phyloP scores from a whole-genome alignment of 768 basidiomycete species.

The Mycena galopus region DNA sequence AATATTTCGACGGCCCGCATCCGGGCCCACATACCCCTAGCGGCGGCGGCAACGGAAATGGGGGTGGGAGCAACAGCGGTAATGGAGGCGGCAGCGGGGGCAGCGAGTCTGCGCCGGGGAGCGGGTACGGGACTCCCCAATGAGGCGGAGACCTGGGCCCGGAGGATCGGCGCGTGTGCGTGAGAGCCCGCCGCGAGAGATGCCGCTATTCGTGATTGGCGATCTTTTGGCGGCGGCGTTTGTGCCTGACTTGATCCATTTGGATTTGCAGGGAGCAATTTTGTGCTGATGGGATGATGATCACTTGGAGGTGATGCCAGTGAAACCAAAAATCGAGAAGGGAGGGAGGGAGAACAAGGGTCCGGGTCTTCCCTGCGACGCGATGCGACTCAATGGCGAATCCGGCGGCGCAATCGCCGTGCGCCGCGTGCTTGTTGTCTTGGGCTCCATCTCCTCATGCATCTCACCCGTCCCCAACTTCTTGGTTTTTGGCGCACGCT shows the following conservation, averaged over 20 bases:
- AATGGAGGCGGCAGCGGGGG: not conserved
- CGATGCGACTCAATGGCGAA: no score
- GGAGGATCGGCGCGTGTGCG: not conserved
- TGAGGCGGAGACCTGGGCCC: slow-evolving; percentile 17
- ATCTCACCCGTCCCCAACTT: not conserved
- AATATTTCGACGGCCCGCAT: slow-evolving; percentile 31
- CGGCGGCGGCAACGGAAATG: slow-evolving; percentile 11
- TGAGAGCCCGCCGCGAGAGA: not conserved
- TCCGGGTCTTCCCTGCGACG: no score
- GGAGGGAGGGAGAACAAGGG: slow-evolving; percentile 17
- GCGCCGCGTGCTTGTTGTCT: not conserved
- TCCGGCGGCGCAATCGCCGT: not conserved
- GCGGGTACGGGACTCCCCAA: slow-evolving; percentile 63
- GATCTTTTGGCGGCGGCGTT: not conserved
- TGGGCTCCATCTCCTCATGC: not conserved
- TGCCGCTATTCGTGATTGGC: not conserved
- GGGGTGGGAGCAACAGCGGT: slow-evolving; percentile 9
- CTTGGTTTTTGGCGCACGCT: not conserved
- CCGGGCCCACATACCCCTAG: not conserved
- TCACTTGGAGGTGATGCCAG: slow-evolving; percentile 23
- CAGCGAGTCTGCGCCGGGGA: slow-evolving; percentile 54
- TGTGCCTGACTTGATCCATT: not conserved
- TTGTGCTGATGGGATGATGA: slow-evolving; percentile 11
- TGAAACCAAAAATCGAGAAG: slow-evolving; percentile 24
- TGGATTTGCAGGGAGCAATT: slow-evolving; percentile 3